phyloP scores from a whole-genome alignment of 768 basidiomycete species.

The Tricholoma hemisulphureum region DNA sequence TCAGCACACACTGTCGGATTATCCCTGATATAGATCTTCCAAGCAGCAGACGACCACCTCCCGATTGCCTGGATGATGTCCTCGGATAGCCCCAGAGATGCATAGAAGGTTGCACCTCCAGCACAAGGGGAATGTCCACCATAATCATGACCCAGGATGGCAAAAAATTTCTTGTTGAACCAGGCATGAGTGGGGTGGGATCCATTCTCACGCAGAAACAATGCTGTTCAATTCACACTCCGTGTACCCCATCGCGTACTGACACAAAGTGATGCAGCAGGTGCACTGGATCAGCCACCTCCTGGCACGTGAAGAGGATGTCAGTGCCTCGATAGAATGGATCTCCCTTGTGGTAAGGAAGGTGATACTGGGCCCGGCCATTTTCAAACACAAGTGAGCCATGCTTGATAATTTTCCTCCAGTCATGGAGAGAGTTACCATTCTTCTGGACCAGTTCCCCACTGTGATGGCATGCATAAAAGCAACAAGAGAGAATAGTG shows the following conservation, averaged over 20 bases:
- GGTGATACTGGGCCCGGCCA: no score
- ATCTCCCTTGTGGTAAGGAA: no score
- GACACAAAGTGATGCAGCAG: not conserved
- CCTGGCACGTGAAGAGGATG: no score
- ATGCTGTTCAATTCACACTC: slow-evolving; percentile 9
- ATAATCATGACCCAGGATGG: slow-evolving; percentile 13
- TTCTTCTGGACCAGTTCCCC: no score
- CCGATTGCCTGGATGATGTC: slow-evolving; percentile 12
- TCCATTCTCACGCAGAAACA: slow-evolving; percentile 18
- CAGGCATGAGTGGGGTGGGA: slow-evolving; percentile 15
- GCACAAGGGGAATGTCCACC: slow-evolving; percentile 22
- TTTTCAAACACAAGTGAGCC: no score
- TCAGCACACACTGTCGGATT: slow-evolving; percentile 14
- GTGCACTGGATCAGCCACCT: slow-evolving; percentile 4
- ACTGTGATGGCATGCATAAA: no score
- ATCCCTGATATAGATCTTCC: slow-evolving; percentile 14
- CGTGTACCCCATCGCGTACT: not conserved
- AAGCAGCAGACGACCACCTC: slow-evolving; percentile 11
- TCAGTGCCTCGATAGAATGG: no score
- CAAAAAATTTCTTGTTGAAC: slow-evolving; percentile 17
- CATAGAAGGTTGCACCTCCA: slow-evolving; percentile 14
- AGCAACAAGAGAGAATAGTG: no score
- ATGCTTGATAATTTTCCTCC: no score
- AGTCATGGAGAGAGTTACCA: no score
- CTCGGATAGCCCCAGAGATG: not conserved